These are phyloP conservation scores for Wickerhamiella dianesei DNA, from an alignment of 805 yeast species.

Conservation along the genomic window DNA sequence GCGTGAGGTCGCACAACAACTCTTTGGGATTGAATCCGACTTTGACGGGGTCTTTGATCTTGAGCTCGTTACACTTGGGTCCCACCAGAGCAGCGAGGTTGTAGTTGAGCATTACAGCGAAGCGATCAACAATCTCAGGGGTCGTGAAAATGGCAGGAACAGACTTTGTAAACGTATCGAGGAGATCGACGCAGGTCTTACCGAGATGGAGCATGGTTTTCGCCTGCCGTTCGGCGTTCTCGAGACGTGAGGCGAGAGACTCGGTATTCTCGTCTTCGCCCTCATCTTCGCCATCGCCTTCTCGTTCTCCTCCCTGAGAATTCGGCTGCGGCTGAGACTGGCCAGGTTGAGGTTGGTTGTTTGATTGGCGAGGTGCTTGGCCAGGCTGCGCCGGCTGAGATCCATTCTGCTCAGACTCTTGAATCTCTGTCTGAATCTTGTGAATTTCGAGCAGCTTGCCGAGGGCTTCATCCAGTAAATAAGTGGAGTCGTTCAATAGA, in stretches of 20 bases:
- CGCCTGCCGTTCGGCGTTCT: conserved; percentile 60
- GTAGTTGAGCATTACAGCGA: conserved; percentile 92
- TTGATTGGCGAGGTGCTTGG: background rate
- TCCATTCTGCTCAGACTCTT: conserved; percentile 6
- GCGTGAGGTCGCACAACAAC: conserved; percentile 53
- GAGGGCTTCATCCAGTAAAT: conserved; percentile 78
- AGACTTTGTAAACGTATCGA: conserved; percentile 70
- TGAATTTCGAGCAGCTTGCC: conserved; percentile 69
- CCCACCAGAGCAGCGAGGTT: conserved; percentile 89
- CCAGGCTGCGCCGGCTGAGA: background rate
- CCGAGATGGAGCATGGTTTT: conserved; percentile 70
- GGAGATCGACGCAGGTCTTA: conserved; percentile 65
- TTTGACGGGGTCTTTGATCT: conserved; percentile 69
- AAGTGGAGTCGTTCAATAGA: conserved; percentile 88
- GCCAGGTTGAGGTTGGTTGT: background rate
- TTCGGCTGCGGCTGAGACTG: background rate
- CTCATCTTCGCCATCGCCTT: conserved; percentile 20
- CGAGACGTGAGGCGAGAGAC: conserved; percentile 31
- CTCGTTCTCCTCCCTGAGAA: background rate
- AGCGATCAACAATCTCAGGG: conserved; percentile 80
- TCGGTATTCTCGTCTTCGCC: conserved; percentile 36
- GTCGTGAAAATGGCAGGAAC: conserved; percentile 77
- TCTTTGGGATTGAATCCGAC: conserved; percentile 72
- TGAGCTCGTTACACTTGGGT: conserved; percentile 79
- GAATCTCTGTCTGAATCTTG: conserved; percentile 43